These are phyloP conservation scores for Plasmopara viticola DNA, from an alignment of 352 stramenopile species.

Conservation along the genomic window DNA sequence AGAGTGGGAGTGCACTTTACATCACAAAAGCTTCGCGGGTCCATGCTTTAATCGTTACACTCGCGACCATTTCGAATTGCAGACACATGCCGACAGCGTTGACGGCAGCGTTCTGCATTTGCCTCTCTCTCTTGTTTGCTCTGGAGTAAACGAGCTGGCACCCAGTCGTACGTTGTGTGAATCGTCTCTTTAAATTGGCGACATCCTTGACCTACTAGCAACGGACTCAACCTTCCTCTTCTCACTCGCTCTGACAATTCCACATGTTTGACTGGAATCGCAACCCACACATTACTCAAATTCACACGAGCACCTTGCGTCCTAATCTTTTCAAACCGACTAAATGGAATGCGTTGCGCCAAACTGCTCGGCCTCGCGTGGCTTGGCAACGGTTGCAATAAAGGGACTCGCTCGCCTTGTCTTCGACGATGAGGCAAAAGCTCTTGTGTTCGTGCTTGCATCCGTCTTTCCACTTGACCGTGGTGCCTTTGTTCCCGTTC, in stretches of 20 bases:
- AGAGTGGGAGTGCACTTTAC: neutral
- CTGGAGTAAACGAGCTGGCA: slow-evolving; percentile 41
- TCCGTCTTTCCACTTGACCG: slow-evolving; percentile 18
- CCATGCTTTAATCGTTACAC: slow-evolving; percentile 10
- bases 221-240: slow-evolving; percentile 8
- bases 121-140: slow-evolving; percentile 18
- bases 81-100: neutral
- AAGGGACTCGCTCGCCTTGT: slow-evolving; percentile 15
- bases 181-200: slow-evolving; percentile 22
- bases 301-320: slow-evolving; percentile 39
- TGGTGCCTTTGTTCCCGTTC: slow-evolving; percentile 10
- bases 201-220: slow-evolving; percentile 17
- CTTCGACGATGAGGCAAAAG: slow-evolving; percentile 10
- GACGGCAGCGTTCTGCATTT: slow-evolving; percentile 2
- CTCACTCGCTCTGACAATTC: slow-evolving; percentile 3
- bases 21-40: neutral
- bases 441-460: slow-evolving; percentile 23
- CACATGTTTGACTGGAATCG: slow-evolving; percentile 35
- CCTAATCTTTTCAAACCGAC: slow-evolving; percentile 45
- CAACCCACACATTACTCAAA: slow-evolving; percentile 51
- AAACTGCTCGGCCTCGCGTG: slow-evolving; percentile 28
- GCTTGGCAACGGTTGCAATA: slow-evolving; percentile 35
- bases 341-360: slow-evolving; percentile 36
- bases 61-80: slow-evolving; percentile 10
- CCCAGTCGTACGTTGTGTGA: slow-evolving; percentile 47